Evolutionary conservation across 345 rosid species (phyloP).

Genomic region (Reutealis trisperma): DNA sequence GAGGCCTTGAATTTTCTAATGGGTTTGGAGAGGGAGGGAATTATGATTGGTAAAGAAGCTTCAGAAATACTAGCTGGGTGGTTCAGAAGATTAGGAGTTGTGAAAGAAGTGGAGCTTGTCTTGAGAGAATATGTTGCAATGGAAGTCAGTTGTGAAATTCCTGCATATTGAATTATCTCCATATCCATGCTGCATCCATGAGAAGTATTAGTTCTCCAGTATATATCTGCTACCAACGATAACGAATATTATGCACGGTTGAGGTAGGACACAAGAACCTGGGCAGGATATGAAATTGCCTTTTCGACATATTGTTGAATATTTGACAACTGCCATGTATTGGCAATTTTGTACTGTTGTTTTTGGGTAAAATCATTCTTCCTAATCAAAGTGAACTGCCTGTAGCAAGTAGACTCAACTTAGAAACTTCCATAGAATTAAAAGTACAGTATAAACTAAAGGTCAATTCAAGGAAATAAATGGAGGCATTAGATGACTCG

Average conservation of each 20-base stretch:
- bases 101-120: slow-evolving; percentile 63
- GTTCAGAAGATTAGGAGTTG: slow-evolving; percentile 73
- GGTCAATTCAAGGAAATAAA: no score
- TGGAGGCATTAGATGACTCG: no score
- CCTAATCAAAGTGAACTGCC: no score
- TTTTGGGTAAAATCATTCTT: no score
- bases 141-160: slow-evolving; percentile 10
- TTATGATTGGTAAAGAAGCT: slow-evolving; percentile 60
- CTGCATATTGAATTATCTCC: neutral
- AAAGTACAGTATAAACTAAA: no score
- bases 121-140: slow-evolving; percentile 48
- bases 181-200: neutral
- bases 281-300: neutral
- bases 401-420: no score
- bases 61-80: slow-evolving; percentile 59
- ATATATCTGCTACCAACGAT: neutral
- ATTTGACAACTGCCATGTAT: no score
- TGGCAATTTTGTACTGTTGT: no score
- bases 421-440: no score
- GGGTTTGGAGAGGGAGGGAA: slow-evolving; percentile 56
- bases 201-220: neutral
- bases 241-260: neutral
- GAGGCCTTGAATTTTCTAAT: slow-evolving; percentile 59
- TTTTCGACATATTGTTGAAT: no score
- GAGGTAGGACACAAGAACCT: neutral